phyloP scores from a whole-genome alignment of 352 stramenopile species.

The Pythium sp. region DNA sequence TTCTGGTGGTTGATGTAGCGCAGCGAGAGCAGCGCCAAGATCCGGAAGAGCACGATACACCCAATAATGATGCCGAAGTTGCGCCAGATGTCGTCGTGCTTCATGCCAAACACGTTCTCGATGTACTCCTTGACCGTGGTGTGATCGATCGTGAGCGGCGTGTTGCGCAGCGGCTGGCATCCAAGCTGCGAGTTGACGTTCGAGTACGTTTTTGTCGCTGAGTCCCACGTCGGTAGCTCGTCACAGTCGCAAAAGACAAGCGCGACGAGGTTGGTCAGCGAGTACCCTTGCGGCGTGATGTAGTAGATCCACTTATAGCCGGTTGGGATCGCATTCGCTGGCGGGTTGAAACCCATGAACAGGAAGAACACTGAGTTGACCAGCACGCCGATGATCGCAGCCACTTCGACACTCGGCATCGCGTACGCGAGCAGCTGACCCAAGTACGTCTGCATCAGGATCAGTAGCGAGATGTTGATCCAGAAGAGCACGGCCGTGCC shows the following conservation, averaged over 20 bases:
- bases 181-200: slow-evolving; percentile 14
- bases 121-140: slow-evolving; percentile 32
- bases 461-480: slow-evolving; percentile 27
- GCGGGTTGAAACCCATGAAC: slow-evolving; percentile 45
- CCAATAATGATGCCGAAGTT: slow-evolving; percentile 20
- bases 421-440: slow-evolving; percentile 32
- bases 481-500: slow-evolving; percentile 36
- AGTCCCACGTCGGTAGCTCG: not conserved
- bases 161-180: slow-evolving; percentile 3
- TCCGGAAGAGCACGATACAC: slow-evolving; percentile 35
- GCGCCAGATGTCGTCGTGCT: slow-evolving; percentile 22
- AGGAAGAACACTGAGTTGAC: slow-evolving; percentile 37
- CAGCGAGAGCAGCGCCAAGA: slow-evolving; percentile 36
- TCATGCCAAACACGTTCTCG: slow-evolving; percentile 27
- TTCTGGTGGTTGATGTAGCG: slow-evolving; percentile 34
- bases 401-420: slow-evolving; percentile 36
- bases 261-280: slow-evolving; percentile 32
- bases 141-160: not conserved
- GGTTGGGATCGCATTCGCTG: slow-evolving; percentile 28
- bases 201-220: not conserved
- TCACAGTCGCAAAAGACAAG: slow-evolving; percentile 45
- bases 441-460: slow-evolving; percentile 40
- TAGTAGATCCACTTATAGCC: slow-evolving; percentile 47
- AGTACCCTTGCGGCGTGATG: slow-evolving; percentile 32
- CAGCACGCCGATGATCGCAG: slow-evolving; percentile 30